phyloP scores from a whole-genome alignment of 129 eudicot species.

The Flaveria ramosissima region DNA sequence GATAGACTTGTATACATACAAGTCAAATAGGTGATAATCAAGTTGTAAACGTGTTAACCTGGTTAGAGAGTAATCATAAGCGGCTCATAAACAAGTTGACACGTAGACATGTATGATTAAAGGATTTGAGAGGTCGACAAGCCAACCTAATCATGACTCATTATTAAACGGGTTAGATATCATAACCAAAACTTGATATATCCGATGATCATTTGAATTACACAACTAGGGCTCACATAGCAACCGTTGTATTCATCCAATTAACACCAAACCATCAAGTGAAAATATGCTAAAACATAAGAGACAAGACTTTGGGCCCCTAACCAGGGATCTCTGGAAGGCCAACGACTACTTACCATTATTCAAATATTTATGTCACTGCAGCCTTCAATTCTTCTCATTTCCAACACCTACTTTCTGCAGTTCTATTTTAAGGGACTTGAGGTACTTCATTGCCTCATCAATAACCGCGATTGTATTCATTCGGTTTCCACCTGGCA shows the following conservation, averaged over 20 bases:
- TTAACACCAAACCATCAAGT: neutral
- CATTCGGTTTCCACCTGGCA: too few relatives aligned
- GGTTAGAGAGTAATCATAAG: too few relatives aligned
- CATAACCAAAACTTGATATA: neutral
- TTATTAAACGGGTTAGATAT: neutral
- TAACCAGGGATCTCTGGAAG: neutral
- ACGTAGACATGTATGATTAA: neutral
- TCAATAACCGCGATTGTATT: too few relatives aligned
- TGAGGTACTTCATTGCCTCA: too few relatives aligned
- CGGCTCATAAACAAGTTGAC: neutral
- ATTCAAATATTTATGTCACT: neutral
- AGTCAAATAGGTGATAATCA: too few relatives aligned
- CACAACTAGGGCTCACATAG: neutral
- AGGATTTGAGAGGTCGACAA: neutral
- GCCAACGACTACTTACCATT: neutral
- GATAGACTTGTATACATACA: too few relatives aligned
- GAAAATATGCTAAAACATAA: neutral
- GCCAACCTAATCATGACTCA: neutral
- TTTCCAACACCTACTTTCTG: too few relatives aligned
- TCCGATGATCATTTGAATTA: neutral
- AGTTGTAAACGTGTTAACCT: too few relatives aligned
- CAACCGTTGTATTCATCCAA: neutral
- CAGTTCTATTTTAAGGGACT: too few relatives aligned
- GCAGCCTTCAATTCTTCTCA: slow-evolving; percentile 41
- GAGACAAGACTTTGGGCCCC: neutral